phyloP scores from a whole-genome alignment of 306 rosid genomes.

The Arachis hypogaea region DNA sequence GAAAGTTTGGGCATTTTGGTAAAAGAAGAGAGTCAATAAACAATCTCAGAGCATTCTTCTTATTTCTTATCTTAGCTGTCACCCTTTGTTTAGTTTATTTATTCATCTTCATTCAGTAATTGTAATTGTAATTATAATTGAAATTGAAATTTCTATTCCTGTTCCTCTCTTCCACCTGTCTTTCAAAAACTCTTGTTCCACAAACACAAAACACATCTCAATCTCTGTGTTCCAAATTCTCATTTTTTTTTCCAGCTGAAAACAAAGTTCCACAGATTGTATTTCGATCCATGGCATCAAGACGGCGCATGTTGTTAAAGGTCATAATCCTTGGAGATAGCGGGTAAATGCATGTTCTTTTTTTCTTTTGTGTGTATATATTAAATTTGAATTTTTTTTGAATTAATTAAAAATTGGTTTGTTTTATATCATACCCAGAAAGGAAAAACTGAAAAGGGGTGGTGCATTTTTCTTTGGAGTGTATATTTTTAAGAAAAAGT shows the following conservation, averaged over 20 bases:
- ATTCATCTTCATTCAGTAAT: too few species aligned
- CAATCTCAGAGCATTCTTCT: too few species aligned
- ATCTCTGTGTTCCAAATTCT: constrained; percentile 22
- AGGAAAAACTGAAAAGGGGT: neutral
- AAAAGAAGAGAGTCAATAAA: neutral
- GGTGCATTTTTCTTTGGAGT: constrained; percentile 3
- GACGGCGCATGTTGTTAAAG: constrained; percentile 96
- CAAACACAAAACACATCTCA: constrained; percentile 30
- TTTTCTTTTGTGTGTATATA: neutral
- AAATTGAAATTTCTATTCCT: neutral
- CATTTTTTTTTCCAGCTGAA: neutral
- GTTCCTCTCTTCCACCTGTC: constrained; percentile 37
- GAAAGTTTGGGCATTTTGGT: constrained; percentile 35
- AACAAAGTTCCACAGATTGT: neutral
- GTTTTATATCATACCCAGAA: neutral
- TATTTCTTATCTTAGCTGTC: constrained; percentile 11
- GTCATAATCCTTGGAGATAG: constrained; percentile 99
- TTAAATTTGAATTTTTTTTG: neutral
- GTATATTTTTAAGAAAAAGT: constrained; percentile 22
- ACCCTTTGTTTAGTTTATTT: constrained; percentile 1
- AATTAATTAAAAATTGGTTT: constrained; percentile 9
- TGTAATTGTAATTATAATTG: neutral
- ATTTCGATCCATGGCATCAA: constrained; percentile 83
- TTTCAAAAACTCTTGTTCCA: constrained; percentile 36
- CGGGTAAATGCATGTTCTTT: constrained; percentile 64